phyloP scores from a whole-genome alignment of 352 stramenopile genomes.

The Chrysophaeum taylorii region DNA sequence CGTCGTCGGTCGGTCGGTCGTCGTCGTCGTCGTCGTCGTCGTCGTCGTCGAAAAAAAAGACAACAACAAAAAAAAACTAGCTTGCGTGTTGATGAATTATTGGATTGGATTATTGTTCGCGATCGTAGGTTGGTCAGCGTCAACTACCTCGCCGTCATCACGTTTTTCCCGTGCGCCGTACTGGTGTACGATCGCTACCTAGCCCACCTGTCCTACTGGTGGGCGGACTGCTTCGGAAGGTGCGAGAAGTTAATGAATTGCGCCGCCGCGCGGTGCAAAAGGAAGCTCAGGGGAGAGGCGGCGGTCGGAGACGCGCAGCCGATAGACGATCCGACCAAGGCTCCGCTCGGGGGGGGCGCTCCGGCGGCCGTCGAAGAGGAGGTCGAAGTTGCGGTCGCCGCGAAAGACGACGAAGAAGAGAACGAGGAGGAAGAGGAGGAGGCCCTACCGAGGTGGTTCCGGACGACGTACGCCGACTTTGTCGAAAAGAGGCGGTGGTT shows the following conservation, averaged over 20 bases:
- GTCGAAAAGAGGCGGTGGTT: conserved; percentile 3
- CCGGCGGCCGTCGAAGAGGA: not conserved
- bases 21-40: too few relatives aligned
- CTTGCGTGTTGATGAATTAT: too few relatives aligned
- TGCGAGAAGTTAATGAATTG: conserved; percentile 2
- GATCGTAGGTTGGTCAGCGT: too few relatives aligned
- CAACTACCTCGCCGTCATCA: conserved; percentile 27
- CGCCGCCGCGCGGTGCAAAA: not conserved
- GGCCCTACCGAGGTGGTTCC: not conserved
- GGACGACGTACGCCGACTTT: conserved; percentile 11
- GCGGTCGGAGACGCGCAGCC: not conserved
- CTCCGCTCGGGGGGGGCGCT: not conserved
- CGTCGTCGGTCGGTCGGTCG: too few relatives aligned
- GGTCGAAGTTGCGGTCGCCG: too few relatives aligned
- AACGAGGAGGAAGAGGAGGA: not conserved
- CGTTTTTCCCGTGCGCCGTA: conserved; percentile 25
- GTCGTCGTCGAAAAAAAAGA: too few relatives aligned
- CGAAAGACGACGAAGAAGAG: too few relatives aligned
- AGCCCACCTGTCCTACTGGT: too few relatives aligned
- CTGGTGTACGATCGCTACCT: conserved; percentile 25
- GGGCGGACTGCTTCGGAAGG: conserved; percentile 20
- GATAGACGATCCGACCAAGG: not conserved
- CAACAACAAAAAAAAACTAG: too few relatives aligned
- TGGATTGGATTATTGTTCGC: too few relatives aligned
- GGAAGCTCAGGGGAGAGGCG: not conserved